A percentile compares a stretch with the other conserved stretches of the same genome.
These are phyloP conservation scores for Talaromyces liani DNA, from an alignment of 495 filamentous ascomycete species.

Conservation along the genomic window DNA sequence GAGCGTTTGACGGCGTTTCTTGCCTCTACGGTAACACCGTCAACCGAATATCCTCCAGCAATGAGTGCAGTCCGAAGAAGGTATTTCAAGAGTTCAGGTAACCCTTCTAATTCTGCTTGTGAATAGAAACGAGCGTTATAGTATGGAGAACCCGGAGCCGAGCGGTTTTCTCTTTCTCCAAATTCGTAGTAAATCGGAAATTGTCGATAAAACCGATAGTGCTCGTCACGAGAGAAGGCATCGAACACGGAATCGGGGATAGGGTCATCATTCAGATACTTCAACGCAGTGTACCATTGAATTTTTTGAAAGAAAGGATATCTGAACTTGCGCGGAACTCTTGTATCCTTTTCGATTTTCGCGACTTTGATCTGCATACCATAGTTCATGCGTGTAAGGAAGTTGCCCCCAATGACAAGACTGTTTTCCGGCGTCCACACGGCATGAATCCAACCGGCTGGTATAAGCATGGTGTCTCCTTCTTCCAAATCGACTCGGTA, in stretches of 20 bases:
- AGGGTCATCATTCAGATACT: conserved; percentile 61
- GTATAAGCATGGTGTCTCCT: conserved; percentile 74
- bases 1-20: conserved; percentile 55
- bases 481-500: conserved; percentile 64
- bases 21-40: conserved; percentile 48
- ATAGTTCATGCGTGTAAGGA: conserved; percentile 63
- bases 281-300: conserved; percentile 63
- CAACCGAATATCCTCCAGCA: conserved; percentile 52
- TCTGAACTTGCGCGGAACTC: conserved; percentile 60
- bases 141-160: conserved; percentile 33
- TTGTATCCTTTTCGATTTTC: conserved; percentile 67
- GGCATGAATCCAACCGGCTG: conserved; percentile 75
- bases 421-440: conserved; percentile 75
- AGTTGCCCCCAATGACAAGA: conserved; percentile 71
- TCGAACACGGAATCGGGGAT: conserved; percentile 52
- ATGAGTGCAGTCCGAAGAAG: conserved; percentile 64
- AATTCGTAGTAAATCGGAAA: conserved; percentile 53
- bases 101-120: conserved; percentile 60
- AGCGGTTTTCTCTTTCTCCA: conserved; percentile 44
- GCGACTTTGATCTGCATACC: conserved; percentile 64
- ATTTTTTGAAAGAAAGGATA: conserved; percentile 72
- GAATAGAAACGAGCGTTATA: conserved; percentile 61
- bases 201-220: conserved; percentile 44
- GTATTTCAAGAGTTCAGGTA: conserved; percentile 55
- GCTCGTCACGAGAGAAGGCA: conserved; percentile 46